Evolutionary conservation across 1,284 basidiomycete genomes (phyloP).

Genomic region (Apiotrichum gamsii): DNA sequence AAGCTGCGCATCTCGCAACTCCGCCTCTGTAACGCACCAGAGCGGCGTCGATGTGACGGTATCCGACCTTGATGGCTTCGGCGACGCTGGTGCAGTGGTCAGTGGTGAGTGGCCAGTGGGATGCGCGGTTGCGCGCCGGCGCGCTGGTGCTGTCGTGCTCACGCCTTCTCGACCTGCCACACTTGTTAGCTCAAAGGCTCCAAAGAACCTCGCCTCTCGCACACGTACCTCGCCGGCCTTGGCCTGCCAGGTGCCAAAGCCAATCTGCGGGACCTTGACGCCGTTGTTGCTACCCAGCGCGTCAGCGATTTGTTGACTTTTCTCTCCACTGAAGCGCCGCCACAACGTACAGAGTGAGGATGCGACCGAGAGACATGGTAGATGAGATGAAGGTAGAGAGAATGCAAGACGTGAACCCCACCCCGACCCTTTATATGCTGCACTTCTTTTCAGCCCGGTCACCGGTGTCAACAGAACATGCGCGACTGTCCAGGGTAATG

Average conservation of each 20-base stretch:
- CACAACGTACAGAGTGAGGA: slow-evolving; percentile 20
- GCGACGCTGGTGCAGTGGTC: slow-evolving; percentile 5
- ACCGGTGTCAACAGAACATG: too few relatives aligned
- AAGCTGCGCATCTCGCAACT: too few relatives aligned
- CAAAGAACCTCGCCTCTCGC: too few relatives aligned
- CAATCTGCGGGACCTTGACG: slow-evolving; percentile 59
- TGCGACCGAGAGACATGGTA: slow-evolving; percentile 23
- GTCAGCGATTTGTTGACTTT: too few relatives aligned
- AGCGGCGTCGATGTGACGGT: slow-evolving; percentile 68
- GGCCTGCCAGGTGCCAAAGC: slow-evolving; percentile 76
- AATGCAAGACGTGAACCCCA: too few relatives aligned
- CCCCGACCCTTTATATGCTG: too few relatives aligned
- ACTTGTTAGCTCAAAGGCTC: background rate
- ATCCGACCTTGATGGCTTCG: slow-evolving; percentile 6
- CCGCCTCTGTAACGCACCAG: slow-evolving; percentile 57
- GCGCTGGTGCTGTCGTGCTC: too few relatives aligned
- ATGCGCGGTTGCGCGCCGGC: too few relatives aligned
- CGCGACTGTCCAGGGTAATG: background rate
- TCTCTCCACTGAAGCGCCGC: background rate
- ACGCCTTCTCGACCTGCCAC: slow-evolving; percentile 39
- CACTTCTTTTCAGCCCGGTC: too few relatives aligned
- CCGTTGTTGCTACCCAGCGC: slow-evolving; percentile 27
- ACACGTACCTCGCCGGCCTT: slow-evolving; percentile 62
- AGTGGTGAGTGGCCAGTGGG: too few relatives aligned
- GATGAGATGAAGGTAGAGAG: too few relatives aligned